Evolutionary conservation across 2,329 filamentous ascomycete genomes (phyloP), one percentile per base, ranked within the genome.

Genomic region (Rutstroemia sp.): DNA sequence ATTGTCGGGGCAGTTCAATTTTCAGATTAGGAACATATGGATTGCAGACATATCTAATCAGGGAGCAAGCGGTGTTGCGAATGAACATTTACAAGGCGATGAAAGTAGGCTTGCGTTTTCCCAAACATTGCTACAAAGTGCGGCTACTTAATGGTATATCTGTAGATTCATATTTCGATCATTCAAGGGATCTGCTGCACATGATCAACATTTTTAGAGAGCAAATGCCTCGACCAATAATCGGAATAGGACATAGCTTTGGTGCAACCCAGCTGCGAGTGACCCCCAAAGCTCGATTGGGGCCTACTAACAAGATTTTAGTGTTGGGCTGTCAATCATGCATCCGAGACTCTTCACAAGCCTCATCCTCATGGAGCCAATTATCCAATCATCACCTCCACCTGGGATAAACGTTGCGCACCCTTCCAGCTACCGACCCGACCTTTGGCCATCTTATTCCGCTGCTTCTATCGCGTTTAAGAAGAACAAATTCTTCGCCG

Each of bases 241-340:
- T 96, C 60, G 92, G 89, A 56, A 72, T 97, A 27, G 92, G 90
- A n/a, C 92, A 97, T 73, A 95, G 89, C 64, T 91, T 95, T 76
- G 92, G 92, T 63, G 90, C 80, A 62, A 82, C 81, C 68, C 49
- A 52, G 21, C 21, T 52, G 49, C 44, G 81, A 88, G 57, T 77
- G 96, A 53, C 77, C 81, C 81, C 52, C 84, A 89, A 23, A 23
- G 23, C 23, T 23, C 23, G 5, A 23, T 23, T 23, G 23, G 23
- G 5, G 23, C 23, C 23, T 39, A 51, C 21, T 12, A 25, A 23
- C 23, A 23, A 23, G 5, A 10, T 40, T 17, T 8, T 51, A 51
- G 36, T 5, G 17, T 27, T 14, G 4, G 16, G 10, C 34, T 40
- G 16, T 23, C 48, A 3, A 51, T 9, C 14, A 39, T 51, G 9